Conservation (phyloP, 1,284 basidiomycete genomes). For the Psilocybe mexicana region DNA sequence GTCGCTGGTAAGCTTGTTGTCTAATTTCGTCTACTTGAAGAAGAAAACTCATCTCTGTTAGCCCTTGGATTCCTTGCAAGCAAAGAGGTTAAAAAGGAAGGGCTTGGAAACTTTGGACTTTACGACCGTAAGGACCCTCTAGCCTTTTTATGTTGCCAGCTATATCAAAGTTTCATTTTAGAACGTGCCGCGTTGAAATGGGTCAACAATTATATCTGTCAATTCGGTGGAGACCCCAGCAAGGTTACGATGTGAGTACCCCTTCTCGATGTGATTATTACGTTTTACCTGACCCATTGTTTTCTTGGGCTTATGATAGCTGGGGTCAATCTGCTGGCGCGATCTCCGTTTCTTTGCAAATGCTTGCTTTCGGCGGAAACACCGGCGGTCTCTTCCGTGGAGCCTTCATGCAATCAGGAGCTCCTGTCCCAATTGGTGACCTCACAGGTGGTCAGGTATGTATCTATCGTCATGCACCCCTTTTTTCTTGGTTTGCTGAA, state of each 20-base stretch:
- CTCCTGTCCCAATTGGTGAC: constrained; percentile 41
- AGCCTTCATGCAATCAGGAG: constrained; percentile 51
- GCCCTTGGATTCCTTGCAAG: constrained; percentile 50
- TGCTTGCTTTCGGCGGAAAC: constrained; percentile 50
- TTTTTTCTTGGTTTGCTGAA: too few relatives aligned
- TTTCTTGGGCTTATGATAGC: constrained; percentile 26
- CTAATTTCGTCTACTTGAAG: not conserved
- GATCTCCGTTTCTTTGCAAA: constrained; percentile 49
- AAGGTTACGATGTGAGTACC: constrained; percentile 52
- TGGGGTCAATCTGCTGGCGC: constrained; percentile 61
- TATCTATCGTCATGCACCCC: not conserved
- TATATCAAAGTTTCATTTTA: constrained; percentile 22
- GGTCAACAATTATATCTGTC: constrained; percentile 62
- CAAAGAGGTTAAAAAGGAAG: constrained; percentile 46
- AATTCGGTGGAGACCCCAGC: constrained; percentile 63
- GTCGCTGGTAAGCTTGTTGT: not conserved
- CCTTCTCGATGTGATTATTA: not conserved
- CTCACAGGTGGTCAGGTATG: constrained; percentile 33
- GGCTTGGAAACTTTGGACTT: constrained; percentile 52
- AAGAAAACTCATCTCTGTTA: constrained; percentile 17
- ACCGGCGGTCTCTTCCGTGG: constrained; percentile 48
- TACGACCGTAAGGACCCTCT: constrained; percentile 42
- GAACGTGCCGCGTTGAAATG: constrained; percentile 60
- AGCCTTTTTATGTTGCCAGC: not conserved
- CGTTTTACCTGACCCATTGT: not conserved